Conservation (phyloP, 345 rosid species). For the Lepidium africanum region DNA sequence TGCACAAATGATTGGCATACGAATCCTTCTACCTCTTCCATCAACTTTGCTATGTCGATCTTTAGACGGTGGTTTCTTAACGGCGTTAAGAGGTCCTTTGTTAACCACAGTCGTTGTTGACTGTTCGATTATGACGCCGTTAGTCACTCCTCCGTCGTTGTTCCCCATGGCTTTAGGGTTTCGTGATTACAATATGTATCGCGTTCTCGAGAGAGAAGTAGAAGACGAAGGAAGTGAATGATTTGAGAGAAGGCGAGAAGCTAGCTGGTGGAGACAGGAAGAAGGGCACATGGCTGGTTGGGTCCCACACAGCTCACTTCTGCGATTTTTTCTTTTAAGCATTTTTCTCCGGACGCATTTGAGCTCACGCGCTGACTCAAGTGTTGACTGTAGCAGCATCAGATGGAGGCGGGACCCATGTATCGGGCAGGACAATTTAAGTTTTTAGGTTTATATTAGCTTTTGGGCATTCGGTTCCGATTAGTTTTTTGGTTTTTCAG, state of each 20-base stretch:
- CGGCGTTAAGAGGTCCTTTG: constrained; percentile 33
- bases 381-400: constrained; percentile 18
- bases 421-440: constrained; percentile 15
- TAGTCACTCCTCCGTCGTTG: constrained; percentile 4
- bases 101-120: background rate
- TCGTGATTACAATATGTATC: background rate
- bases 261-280: constrained; percentile 99
- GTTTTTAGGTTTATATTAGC: background rate
- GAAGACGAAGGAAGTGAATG: background rate
- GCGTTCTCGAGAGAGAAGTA: background rate
- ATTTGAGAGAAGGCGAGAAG: constrained; percentile 25
- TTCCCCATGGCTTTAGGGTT: constrained; percentile 7
- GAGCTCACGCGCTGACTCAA: constrained; percentile 27
- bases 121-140: constrained; percentile 14
- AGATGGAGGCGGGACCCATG: background rate
- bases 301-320: constrained; percentile 71
- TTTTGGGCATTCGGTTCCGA: no score
- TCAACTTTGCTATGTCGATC: constrained; percentile 97
- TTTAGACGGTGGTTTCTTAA: constrained; percentile 80
- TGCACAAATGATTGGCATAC: constrained; percentile 96
- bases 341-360: constrained; percentile 9
- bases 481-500: no score
- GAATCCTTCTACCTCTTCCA: constrained; percentile 83
- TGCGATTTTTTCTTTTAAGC: background rate
- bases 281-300: constrained; percentile 93